These are phyloP conservation scores for Dendrostoma leiphaemia DNA, from an alignment of 2,329 filamentous ascomycete species.

Conservation along the genomic window DNA sequence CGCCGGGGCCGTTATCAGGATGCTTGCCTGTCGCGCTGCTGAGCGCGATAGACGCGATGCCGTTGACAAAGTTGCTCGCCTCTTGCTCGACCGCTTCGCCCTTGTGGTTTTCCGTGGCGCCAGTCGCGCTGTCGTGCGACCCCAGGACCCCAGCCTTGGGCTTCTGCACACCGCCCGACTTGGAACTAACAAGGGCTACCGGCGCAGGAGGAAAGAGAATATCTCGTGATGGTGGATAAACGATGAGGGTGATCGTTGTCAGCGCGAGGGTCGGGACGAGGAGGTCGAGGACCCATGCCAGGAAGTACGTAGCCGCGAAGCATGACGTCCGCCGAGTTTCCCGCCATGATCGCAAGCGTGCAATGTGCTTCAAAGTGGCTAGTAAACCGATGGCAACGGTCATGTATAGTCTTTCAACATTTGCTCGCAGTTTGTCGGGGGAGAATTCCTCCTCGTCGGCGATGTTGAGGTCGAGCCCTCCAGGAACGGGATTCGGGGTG, in stretches of 20 bases:
- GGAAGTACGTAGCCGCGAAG: slow-evolving; percentile 54
- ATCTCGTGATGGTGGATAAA: slow-evolving; percentile 59
- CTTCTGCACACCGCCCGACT: slow-evolving; percentile 73
- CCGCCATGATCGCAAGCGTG: slow-evolving; percentile 74
- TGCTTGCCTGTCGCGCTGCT: slow-evolving; percentile 76
- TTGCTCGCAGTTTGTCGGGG: slow-evolving; percentile 76
- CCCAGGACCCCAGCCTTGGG: slow-evolving; percentile 74
- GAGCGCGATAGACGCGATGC: slow-evolving; percentile 69
- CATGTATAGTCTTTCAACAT: slow-evolving; percentile 79
- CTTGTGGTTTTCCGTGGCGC: slow-evolving; percentile 78
- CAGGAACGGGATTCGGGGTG: slow-evolving; percentile 55
- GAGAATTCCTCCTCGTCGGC: slow-evolving; percentile 82
- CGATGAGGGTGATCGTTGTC: slow-evolving; percentile 63
- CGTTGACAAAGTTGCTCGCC: slow-evolving; percentile 75
- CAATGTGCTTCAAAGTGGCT: slow-evolving; percentile 69
- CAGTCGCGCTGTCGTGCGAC: slow-evolving; percentile 74
- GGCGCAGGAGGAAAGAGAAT: slow-evolving; percentile 76
- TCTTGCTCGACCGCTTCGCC: slow-evolving; percentile 83
- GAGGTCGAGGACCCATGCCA: slow-evolving; percentile 73
- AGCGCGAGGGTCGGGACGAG: slow-evolving; percentile 59
- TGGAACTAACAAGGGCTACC: slow-evolving; percentile 66
- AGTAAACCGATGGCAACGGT: slow-evolving; percentile 69
- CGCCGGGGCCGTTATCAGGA: slow-evolving; percentile 60
- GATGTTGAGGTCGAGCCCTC: slow-evolving; percentile 75
- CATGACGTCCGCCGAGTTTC: slow-evolving; percentile 66